phyloP scores from a whole-genome alignment of 345 rosid species.

The Theobroma cacao region DNA sequence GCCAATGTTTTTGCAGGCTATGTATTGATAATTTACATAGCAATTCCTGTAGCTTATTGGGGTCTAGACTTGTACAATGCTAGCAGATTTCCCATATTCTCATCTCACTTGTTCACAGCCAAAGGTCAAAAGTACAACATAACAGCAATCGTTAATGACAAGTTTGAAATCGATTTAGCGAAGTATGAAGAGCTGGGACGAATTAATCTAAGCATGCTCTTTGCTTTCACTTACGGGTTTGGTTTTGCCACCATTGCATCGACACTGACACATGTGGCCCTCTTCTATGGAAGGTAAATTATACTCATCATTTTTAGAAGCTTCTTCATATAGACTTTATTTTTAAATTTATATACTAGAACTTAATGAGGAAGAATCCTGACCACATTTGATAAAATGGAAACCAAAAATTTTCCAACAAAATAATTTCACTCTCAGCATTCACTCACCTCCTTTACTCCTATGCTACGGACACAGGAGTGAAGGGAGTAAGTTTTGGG shows the following conservation, averaged over 20 bases:
- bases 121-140: conserved; percentile 60
- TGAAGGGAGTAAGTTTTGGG: not conserved
- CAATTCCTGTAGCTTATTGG: conserved; percentile 69
- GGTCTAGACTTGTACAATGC: conserved; percentile 62
- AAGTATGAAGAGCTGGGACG: conserved; percentile 72
- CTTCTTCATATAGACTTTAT: not conserved
- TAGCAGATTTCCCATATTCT: conserved; percentile 67
- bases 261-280: conserved; percentile 73
- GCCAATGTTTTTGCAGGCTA: conserved; percentile 61
- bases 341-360: not conserved
- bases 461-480: not conserved
- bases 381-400: not conserved
- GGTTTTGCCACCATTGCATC: conserved; percentile 91
- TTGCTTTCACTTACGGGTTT: conserved; percentile 76
- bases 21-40: conserved; percentile 55
- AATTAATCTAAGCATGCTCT: conserved; percentile 79
- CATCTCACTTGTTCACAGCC: conserved; percentile 74
- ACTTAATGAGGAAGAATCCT: not conserved
- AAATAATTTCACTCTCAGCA: not conserved
- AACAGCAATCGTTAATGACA: conserved; percentile 61
- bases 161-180: conserved; percentile 61
- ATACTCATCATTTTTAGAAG: not conserved
- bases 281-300: conserved; percentile 85
- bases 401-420: not conserved
- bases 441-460: not conserved